Evolutionary conservation across 1,284 basidiomycete genomes (phyloP).

Genomic region (Trametes polyzona): DNA sequence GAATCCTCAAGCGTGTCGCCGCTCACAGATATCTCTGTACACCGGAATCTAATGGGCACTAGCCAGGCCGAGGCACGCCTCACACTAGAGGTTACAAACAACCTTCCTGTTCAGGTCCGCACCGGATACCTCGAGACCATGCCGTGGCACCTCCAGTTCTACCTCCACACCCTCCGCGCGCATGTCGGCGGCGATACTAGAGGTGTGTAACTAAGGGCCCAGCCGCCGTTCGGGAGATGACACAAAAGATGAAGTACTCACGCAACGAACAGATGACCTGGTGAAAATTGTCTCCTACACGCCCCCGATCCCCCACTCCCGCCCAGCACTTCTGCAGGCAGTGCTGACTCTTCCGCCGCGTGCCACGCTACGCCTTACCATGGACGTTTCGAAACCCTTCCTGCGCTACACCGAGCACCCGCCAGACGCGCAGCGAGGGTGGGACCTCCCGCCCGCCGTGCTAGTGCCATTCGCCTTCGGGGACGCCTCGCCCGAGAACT

Average conservation of each 20-base stretch:
- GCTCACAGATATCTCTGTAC: constrained; percentile 57
- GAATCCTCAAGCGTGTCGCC: constrained; percentile 33
- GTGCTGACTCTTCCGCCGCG: constrained; percentile 72
- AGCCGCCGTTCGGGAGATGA: constrained; percentile 4
- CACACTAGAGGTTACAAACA: constrained; percentile 72
- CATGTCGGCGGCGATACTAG: constrained; percentile 43
- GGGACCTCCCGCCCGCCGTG: constrained; percentile 88
- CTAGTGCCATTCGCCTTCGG: constrained; percentile 52
- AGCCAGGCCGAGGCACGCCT: constrained; percentile 81
- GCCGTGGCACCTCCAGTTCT: constrained; percentile 92
- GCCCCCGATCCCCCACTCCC: constrained; percentile 68
- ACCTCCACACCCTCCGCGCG: constrained; percentile 78
- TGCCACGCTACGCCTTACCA: constrained; percentile 63
- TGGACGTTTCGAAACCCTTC: constrained; percentile 86
- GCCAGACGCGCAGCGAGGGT: constrained; percentile 93
- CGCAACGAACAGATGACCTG: constrained; percentile 51
- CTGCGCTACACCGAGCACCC: constrained; percentile 95
- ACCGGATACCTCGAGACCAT: constrained; percentile 88
- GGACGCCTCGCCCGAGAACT: neutral
- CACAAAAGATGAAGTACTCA: constrained; percentile 4
- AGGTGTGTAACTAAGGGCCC: constrained; percentile 42
- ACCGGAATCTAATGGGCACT: constrained; percentile 74
- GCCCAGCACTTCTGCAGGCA: constrained; percentile 78
- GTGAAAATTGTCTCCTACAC: constrained; percentile 67
- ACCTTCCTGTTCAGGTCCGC: constrained; percentile 50